Evolutionary conservation across 805 yeast genomes (phyloP).

Genomic region (Lipomyces lipofer): DNA sequence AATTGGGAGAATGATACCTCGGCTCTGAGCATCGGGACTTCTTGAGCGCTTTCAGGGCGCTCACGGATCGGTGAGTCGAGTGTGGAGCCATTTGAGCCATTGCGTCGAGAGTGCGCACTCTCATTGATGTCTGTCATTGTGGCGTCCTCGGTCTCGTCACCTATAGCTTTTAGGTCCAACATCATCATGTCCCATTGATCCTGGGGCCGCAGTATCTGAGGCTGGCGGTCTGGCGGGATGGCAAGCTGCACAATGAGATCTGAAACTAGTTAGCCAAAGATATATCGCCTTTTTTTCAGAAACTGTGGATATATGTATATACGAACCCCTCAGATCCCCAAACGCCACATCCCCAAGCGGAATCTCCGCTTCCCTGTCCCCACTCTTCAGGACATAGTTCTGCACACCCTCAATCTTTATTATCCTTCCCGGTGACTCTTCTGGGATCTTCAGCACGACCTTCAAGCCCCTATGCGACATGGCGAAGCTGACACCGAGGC

Average conservation of each 20-base stretch:
- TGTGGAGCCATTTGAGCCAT: too few relatives aligned
- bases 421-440: slow-evolving; percentile 16
- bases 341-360: slow-evolving; percentile 21
- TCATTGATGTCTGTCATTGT: neutral
- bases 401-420: slow-evolving; percentile 20
- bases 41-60: neutral
- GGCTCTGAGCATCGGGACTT: neutral
- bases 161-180: slow-evolving; percentile 10
- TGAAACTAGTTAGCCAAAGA: neutral
- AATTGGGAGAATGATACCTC: slow-evolving; percentile 2
- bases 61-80: neutral
- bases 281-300: too few relatives aligned
- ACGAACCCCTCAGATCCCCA: slow-evolving; percentile 16
- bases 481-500: slow-evolving; percentile 22
- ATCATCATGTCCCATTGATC: slow-evolving; percentile 22
- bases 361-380: slow-evolving; percentile 22
- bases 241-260: slow-evolving; percentile 19
- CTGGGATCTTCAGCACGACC: slow-evolving; percentile 19
- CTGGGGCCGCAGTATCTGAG: neutral
- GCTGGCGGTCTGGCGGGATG: slow-evolving; percentile 12
- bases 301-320: too few relatives aligned
- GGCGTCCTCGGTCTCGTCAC: slow-evolving; percentile 2
- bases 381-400: slow-evolving; percentile 3
- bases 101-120: neutral
- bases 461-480: slow-evolving; percentile 24